Conservation (phyloP, 1,284 basidiomycete genomes). For the Rhodotorula sp. region DNA sequence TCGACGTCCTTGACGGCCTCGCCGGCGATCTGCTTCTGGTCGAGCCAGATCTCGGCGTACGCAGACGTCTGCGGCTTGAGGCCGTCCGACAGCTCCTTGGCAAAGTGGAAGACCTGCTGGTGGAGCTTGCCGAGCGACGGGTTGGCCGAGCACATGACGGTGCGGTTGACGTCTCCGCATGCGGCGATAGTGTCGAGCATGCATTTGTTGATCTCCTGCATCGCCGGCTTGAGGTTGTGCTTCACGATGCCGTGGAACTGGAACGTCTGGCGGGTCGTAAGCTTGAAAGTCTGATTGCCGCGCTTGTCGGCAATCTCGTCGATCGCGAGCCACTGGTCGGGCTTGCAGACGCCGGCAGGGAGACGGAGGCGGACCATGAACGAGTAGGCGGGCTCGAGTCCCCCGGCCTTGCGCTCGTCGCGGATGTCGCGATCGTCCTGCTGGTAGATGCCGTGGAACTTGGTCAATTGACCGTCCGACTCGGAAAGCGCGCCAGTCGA, state of each 20-base stretch:
- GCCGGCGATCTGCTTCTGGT: conserved; percentile 89
- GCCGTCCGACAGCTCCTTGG: conserved; percentile 80
- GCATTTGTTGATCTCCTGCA: conserved; percentile 91
- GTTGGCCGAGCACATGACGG: conserved; percentile 79
- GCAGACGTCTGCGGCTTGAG: conserved; percentile 87
- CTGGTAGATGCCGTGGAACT: conserved; percentile 70
- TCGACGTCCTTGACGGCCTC: conserved; percentile 91
- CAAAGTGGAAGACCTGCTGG: conserved; percentile 77
- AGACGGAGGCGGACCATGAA: conserved; percentile 99
- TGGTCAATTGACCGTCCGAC: conserved; percentile 90
- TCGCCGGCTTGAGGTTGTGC: conserved; percentile 89
- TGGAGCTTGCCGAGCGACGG: conserved; percentile 84
- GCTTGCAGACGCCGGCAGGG: conserved; percentile 89
- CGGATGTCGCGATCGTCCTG: conserved; percentile 95
- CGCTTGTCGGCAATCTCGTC: conserved; percentile 94
- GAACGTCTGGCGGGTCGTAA: conserved; percentile 98
- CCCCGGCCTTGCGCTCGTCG: conserved; percentile 89
- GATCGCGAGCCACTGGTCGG: conserved; percentile 92
- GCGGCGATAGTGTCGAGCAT: conserved; percentile 95
- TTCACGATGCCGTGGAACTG: conserved; percentile 99
- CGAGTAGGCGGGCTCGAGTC: conserved; percentile 90
- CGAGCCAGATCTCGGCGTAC: conserved; percentile 99
- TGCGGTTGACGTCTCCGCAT: conserved; percentile 97
- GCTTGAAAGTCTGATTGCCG: conserved; percentile 91
- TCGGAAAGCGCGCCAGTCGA: conserved; percentile 86